A percentile compares a stretch with the other conserved stretches of the same genome.
Evolutionary conservation across 306 rosid genomes (phyloP).

Genomic region (Corylus americana): DNA sequence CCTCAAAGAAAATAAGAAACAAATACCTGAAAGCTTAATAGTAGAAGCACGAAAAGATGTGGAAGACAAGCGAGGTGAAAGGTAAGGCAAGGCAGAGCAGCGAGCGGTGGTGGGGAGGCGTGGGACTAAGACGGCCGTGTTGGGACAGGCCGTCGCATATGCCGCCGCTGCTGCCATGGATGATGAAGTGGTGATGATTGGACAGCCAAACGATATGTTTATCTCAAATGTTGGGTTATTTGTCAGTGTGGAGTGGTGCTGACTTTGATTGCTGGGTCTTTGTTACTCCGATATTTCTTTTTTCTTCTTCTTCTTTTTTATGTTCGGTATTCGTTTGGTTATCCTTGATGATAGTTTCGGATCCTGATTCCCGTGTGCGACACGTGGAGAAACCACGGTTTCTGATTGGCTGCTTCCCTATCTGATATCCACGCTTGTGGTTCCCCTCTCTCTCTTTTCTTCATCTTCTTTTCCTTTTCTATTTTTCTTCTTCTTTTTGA

Average conservation of each 20-base stretch:
- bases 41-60: slow-evolving; percentile 46
- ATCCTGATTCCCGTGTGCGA: slow-evolving; percentile 24
- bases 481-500: background rate
- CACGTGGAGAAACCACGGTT: slow-evolving; percentile 52
- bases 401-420: slow-evolving; percentile 66
- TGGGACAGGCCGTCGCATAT: slow-evolving; percentile 43
- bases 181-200: slow-evolving; percentile 17
- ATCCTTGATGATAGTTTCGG: slow-evolving; percentile 34
- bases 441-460: background rate
- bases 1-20: slow-evolving; percentile 1
- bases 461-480: background rate
- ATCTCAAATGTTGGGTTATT: background rate
- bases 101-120: slow-evolving; percentile 45
- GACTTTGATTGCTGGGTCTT: slow-evolving; percentile 14
- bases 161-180: slow-evolving; percentile 53
- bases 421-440: slow-evolving; percentile 58
- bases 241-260: background rate
- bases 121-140: slow-evolving; percentile 55
- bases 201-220: slow-evolving; percentile 9
- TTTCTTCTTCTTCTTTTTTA: background rate
- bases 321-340: slow-evolving; percentile 41
- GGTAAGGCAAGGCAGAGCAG: slow-evolving; percentile 66
- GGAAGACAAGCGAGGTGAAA: slow-evolving; percentile 70
- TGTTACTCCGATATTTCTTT: background rate
- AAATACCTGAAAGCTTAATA: slow-evolving; percentile 56